phyloP scores from a whole-genome alignment of 176 grass and related monocot genomes.

The Panicum miliaceum region DNA sequence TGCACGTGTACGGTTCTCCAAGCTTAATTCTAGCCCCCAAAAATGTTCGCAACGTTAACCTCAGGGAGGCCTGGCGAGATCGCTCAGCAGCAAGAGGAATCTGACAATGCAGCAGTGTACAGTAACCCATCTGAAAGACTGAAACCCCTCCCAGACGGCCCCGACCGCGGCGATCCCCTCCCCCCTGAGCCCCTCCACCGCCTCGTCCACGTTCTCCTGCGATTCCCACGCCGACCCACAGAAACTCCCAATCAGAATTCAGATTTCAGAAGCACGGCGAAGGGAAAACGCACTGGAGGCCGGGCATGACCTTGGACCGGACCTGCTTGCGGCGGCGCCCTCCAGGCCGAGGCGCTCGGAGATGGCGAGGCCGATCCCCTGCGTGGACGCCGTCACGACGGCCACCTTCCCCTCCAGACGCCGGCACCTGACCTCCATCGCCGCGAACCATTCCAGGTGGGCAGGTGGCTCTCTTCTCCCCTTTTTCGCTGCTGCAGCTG shows the following conservation, averaged over 20 bases:
- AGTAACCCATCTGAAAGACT: background rate
- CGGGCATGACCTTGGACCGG: background rate
- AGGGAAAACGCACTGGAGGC: too few relatives aligned
- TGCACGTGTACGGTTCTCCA: too few relatives aligned
- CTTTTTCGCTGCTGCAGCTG: too few relatives aligned
- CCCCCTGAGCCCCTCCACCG: conserved; percentile 59
- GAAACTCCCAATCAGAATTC: background rate
- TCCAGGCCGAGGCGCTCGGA: conserved; percentile 84
- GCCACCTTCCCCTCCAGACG: conserved; percentile 86
- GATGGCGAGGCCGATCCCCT: conserved; percentile 86
- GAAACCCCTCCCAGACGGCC: conserved; percentile 45
- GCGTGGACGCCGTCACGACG: conserved; percentile 89
- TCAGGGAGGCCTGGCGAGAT: background rate
- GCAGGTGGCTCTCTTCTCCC: too few relatives aligned
- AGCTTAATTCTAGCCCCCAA: too few relatives aligned
- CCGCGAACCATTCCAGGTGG: background rate
- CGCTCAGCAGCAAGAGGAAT: background rate
- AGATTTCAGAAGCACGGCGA: too few relatives aligned
- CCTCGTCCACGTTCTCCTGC: conserved; percentile 93
- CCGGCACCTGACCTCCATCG: conserved; percentile 61
- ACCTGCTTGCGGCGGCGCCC: conserved; percentile 91
- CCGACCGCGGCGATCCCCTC: conserved; percentile 77
- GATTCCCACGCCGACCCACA: background rate
- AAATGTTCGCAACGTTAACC: background rate
- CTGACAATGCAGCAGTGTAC: background rate